Base-by-base conservation (phyloP, 1,284 basidiomycete genomes). In the Boletellus deceptivus region DNA sequence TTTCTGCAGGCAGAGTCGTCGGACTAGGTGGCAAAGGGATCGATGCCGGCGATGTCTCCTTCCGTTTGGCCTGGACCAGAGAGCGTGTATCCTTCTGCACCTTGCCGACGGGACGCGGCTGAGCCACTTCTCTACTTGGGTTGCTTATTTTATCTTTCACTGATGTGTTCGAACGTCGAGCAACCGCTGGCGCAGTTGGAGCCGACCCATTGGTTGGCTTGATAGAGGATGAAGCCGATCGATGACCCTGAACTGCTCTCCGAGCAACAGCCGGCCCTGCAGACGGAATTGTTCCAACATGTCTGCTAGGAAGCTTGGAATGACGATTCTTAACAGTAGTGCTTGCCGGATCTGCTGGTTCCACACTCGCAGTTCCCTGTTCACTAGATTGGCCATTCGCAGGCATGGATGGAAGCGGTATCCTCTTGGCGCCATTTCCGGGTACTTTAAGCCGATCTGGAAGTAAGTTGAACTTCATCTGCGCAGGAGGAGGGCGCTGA, bases 351-450 rank as follows among this genome's bases (percentile, higher is more conserved):
- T 50, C 46, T 22, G 36, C 31, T 13, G 38, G 48, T 22, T 33
- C 40, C 20, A 25, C 25, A 40, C 36, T 35, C 9, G 39, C 31
- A 24, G 52, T 9, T n/a, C 10, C 42, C 50, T 49, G 52, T 38
- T 54, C 54, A 29, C 39, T 20, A 33, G 50, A 9, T 9, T 46
- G 40, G 6, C 31, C 53, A n/a, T 33, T 37, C 31, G 36, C 38
- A 6, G 59, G 48, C 14, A 37, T 50, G 17, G 57, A 18, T 20
- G 65, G 70, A 43, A 74, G 61, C 3, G 66, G 66, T 39, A 72
- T 57, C 46, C 73, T 63, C 52, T 71, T 59, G 9, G 72, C 72
- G n/a, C 73, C 69, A 49, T 50, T 51, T n/a, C 63, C 55, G 2
- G 55, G 43, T 24, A 44, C 34, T 50, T 59, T 64, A 25, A 54